Base-by-base conservation (phyloP, 1,284 basidiomycete species). In the Moniliella sp. region DNA sequence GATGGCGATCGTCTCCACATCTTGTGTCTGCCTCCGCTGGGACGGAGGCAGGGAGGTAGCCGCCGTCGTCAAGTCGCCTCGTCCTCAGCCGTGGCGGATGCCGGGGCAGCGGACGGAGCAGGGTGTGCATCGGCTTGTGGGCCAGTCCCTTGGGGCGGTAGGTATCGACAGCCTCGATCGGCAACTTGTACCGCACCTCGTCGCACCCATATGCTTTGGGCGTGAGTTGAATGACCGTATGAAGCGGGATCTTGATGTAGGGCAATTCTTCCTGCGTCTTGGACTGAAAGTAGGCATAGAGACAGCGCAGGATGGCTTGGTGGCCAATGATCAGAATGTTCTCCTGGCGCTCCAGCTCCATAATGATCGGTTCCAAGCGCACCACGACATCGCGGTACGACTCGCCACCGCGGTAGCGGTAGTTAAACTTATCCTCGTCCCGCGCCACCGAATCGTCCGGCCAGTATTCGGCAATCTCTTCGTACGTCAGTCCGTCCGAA, bases 361-460 rank as follows among this genome's bases (percentile, higher is more conserved):
- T 94, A 49, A 99, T 94, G 33, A 94, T 79, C 8, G 91, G 91
- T 60, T 99, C 91, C 15, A 99, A 68, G 18, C 88, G 74, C 4
- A 84, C 74, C n/a, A 94, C 83, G 5, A 65, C 62, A 57, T 93
- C 84, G 15, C 84, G 73, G 61, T 93, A 93, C 3, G 82, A 86
- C 61, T 93, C 91, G 33, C 91, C 88, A n/a, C 74, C 75, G 62
- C 63, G 46, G 63, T 94, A 94, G 15, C 91, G 74, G 61, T 99
- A 99, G 65, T 97, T 97, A 65, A 93, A 99, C 64, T 99, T 99
- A 67, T 99, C 91, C 31, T 97, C 84, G 55, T 97, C 91, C 15
- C 91, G 74, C 54, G 82, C 83, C n/a, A 83, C 86, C 58, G 88
- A 94, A 62, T 99, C 91, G 45, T 99, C 91, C 0, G 91, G 91